A percentile compares a stretch with the other conserved stretches of the same genome.
These are phyloP conservation scores for Eucalyptus pauciflora DNA, from an alignment of 345 rosid genomes.

Conservation along the genomic window DNA sequence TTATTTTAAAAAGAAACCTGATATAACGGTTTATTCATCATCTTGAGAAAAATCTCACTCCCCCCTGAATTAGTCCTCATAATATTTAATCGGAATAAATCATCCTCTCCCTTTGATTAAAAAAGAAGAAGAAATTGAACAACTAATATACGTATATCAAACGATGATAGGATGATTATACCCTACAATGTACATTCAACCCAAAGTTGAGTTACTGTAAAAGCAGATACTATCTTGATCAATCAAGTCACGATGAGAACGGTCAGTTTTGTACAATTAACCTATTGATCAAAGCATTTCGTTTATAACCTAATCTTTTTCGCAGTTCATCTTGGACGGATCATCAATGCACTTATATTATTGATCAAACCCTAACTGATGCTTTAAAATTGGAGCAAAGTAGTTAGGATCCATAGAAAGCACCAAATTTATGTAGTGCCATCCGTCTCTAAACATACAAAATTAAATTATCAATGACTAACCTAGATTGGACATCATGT, in stretches of 20 bases:
- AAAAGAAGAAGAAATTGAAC: background rate
- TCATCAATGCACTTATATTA: background rate
- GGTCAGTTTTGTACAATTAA: background rate
- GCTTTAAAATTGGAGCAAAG: background rate
- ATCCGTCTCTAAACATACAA: background rate
- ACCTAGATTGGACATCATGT: background rate
- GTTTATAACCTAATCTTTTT: background rate
- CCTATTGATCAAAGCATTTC: background rate
- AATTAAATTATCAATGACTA: no score
- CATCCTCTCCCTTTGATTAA: background rate
- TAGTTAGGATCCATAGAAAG: background rate
- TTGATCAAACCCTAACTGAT: background rate
- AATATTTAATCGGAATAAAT: background rate
- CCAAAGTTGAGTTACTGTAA: background rate
- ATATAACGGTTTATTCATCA: no score
- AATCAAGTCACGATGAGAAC: background rate
- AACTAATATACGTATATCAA: background rate
- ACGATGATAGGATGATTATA: background rate
- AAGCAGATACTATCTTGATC: background rate
- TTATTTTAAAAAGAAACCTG: background rate
- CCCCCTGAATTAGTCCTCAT: background rate
- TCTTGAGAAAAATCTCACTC: background rate
- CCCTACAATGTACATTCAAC: background rate
- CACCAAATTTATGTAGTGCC: background rate
- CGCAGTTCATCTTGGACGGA: background rate